Base-by-base conservation (phyloP, 2,329 filamentous ascomycete genomes). In the Calonectria ilicicola region DNA sequence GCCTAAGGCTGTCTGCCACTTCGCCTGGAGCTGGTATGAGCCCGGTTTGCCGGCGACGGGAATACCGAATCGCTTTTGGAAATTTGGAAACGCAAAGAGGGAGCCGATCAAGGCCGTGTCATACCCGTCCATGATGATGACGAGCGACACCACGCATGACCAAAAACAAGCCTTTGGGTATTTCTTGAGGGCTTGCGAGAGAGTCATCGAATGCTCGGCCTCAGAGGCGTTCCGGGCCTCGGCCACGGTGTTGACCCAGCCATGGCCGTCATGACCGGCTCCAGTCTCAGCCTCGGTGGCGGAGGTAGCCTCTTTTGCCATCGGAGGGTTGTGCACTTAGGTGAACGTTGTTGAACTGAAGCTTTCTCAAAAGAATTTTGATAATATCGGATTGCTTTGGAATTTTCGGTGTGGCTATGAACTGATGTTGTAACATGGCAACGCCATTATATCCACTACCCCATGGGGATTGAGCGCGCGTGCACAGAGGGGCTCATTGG, bases 41-140 rank as follows among this genome's bases (percentile, higher is more conserved):
- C 58, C 58, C 19, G 23, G 38, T 15, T 44, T 12, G 19, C 23
- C 12, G 23, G 58, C 19, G 3, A 46, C 40, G 7, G 38, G 40
- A 12, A 29, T 8, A 1, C 63, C 63, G 21, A 40, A 65, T 5
- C 46, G 27, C 17, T 40, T 26, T 29, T 65, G 63, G 32, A 65
- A 65, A 17, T 47, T 40, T 9, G 63, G 63, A 19, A 51, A 65
- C 0, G 44, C 63, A 2, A 51, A 35, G 23, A 65, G 23, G 23
- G 29, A 35, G 3, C 46, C 44, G 21, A 65, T 49, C 14, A 65
- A 23, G 7, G 63, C 27, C 29, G 44, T 65, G 23, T 65, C 63
- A 19, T 51, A 65, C 15, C 44, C 63, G 15, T 65, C 63, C 63
- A 65, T 53, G 32, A 65, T 65, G 29, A 65, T 51, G 15, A 47